Base-by-base conservation (phyloP, 2,329 filamentous ascomycete species). In the Acrocalymma vagum region DNA sequence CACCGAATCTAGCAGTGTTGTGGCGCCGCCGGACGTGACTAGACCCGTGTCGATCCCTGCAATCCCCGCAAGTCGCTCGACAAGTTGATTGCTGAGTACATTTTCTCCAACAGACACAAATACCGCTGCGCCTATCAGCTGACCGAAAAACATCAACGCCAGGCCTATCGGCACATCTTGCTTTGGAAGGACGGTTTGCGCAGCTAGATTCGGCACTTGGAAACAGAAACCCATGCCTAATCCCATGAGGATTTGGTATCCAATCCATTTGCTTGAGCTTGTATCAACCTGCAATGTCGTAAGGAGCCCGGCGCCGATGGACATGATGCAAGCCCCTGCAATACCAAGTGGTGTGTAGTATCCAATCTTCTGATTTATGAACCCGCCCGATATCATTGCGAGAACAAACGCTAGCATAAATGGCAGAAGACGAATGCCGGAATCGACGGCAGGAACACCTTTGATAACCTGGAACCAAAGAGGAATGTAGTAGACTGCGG, bases 231-330 rank as follows among this genome's bases (percentile, higher is more conserved):
- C 44, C 13, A 16, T 6, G 6, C 44, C 44, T 11, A 16, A 26
- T 2, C 76, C 76, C 5, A 63, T 29, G 1, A 78, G 38, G 13
- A 72, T 63, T 37, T 78, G 74, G 48, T 72, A 78, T 9, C 75
- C 76, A 17, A 76, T 72, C 74, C 73, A 77, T 25, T 65, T 56
- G 2, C 49, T 58, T 1, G 58, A 51, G 0, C 60, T 42, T 4
- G 72, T 72, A 25, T 55, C 42, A 2, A 70, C 50, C 6, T 62
- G 48, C 7, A 74, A 58, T 0, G 70, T 76, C 11, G 67, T 71
- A 7, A 77, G 45, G 3, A 78, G 61, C 1, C 75, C 76, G 13
- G 55, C 57, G 6, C 63, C 70, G 9, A 38, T 16, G 6, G 27
- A 26, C 14, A 34, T 6, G 2, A 38, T 28, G 9, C 21, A 31